Base-by-base conservation (phyloP, 2,329 filamentous ascomycete species). In the Cladorrhinum sp. region DNA sequence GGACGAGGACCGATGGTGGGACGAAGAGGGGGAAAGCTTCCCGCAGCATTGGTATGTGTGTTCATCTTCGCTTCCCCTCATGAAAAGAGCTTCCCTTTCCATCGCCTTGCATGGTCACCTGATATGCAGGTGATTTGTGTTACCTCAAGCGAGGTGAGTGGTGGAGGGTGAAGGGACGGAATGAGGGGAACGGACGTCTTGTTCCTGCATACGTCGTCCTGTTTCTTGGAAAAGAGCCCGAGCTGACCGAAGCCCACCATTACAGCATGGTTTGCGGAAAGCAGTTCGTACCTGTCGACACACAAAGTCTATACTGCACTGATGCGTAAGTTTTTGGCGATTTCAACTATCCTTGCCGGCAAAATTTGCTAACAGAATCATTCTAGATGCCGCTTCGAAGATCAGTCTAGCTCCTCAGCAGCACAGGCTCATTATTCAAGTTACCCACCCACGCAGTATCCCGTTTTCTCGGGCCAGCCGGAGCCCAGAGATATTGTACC, bases 191-290 rank as follows among this genome's bases (percentile, higher is more conserved):
- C 57, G 27, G 57, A 59, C 32, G 52, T 65, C 62, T 64, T 60
- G 71, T 74, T 74, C 70, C 72, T 74, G 72, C 71, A 72, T 71
- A 64, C 60, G 25, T 49, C 48, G 20, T 57, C 45, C 51, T 32
- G 41, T 57, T 50, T 59, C 32, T 57, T 52, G 29, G 53, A 60
- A 50, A 62, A 49, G 23, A 56, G 38, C 57, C 54, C 63, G 67
- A 61, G 68, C 73, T 74, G 64, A 73, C 68, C 58, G 66, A 55
- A 27, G 18, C 18, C 64, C 55, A n/a, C n/a, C 50, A 12, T 66
- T 61, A 45, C 67, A 88, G 85, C 73, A 87, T 87, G 85, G 82
- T 80, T 9, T 88, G 85, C 72, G 85, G 87, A 71, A 87, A 87
- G 74, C 84, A 87, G 73, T 87, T 87, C 71, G 73, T 85, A 23